Evolutionary conservation across 371 early-diverging fungal genomes (phyloP), one percentile per base, ranked within the genome.

Genomic region (Mortierella sp.): DNA sequence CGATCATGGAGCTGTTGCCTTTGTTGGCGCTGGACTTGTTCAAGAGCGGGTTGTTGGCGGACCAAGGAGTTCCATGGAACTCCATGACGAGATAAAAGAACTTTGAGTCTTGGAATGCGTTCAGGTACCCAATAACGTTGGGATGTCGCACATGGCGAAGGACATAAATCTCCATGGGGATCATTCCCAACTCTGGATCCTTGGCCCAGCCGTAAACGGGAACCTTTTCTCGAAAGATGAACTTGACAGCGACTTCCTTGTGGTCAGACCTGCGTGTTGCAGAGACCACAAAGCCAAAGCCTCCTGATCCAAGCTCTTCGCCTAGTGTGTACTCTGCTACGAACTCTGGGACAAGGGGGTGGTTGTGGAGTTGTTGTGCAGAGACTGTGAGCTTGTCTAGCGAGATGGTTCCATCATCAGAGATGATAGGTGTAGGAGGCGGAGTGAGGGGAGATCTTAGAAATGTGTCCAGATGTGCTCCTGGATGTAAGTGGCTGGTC

Each of bases 51-150:
- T 76, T 76, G 54, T 65, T 72, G 29, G 68, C 63, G 0, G 78
- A 68, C 92, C 94, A 92, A 37, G 85, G 82, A n/a, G 88, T 83
- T 21, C 95, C 95, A 54, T 92, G 92, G 19, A 93, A 65, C 71
- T 95, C 93, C 82, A 90, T 93, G 28, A 95, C 87, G 9, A 93
- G 79, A 67, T 91, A 91, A 52, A 84, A 87, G 73, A 85, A 92
- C 41, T 73, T 78, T 44, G 66, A 78, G 70, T 92, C 93, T 61
- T 89, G 86, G 59, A 82, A 90, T 21, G 80, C 85, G 67, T 92
- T 92, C 14, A 91, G 54, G 69, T 84, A 92, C 1, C 80, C 73
- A 54, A 92, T 88, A 48, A 94, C 87, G 71, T 86, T 90, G 13
- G 71, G 58, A 71, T 95, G 94, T 12, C 77, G 60, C n/a, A 91